Evolutionary conservation across 192 early-diverging fungal genomes (phyloP), one percentile per base, ranked within the genome.

Genomic region (Rhizoclosmatium sp.): DNA sequence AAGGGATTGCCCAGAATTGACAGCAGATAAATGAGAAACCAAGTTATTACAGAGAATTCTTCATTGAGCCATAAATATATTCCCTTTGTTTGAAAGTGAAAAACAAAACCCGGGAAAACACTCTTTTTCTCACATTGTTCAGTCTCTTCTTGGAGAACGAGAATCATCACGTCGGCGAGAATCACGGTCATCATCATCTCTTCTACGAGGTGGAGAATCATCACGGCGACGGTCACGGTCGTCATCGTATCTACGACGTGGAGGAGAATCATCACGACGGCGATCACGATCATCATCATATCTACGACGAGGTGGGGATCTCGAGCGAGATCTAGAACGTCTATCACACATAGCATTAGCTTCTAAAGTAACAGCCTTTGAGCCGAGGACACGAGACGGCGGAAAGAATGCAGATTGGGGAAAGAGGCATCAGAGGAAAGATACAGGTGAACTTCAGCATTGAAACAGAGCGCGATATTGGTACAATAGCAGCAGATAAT

Each of bases 241-340:
- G 51, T 54, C 51, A 54, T 54, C 51, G 51, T 16, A 16, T 54
- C 51, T 54, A 54, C 51, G 51, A 12, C 9, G 51, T 54, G 51
- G 51, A 12, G 51, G 51, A 7, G 51, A 54, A 16, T 54, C 51
- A 54, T 54, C 51, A 54, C 51, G 51, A 12, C 51, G 5, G 5
- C 90, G n/a, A 80, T 83, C 42, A 81, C 71, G 49, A 84, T 89
- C 91, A 90, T 90, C 62, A 3, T 65, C 74, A 41, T 65, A 51
- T 67, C 70, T 71, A 39, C 56, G 70, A 82, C 76, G 54, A 14
- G 76, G 67, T 78, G 80, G 51, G 59, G 45, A 41, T 79, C 80
- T 19, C n/a, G 40, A 31, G 59, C 51, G 51, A 54, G 51, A 54
- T 54, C 51, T 54, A 54, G 51, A 54, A 54, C 51, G 51, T 54